phyloP scores from a whole-genome alignment of 176 grass and related monocot species.

The Oropetium thomaeum region DNA sequence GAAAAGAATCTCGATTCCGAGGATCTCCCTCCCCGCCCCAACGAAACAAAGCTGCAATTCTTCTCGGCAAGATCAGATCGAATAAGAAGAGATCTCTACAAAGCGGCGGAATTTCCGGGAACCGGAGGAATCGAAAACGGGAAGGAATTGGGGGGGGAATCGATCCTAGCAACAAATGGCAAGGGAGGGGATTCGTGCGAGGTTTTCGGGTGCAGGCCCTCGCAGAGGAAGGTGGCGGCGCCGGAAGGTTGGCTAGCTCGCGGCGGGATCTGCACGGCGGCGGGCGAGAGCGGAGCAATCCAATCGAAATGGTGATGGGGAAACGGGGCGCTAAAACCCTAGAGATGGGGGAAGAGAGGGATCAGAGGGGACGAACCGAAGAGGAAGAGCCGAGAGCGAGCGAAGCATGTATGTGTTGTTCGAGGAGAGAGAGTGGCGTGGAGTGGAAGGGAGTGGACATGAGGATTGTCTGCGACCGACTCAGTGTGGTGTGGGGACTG shows the following conservation, averaged over 20 bases:
- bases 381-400: constrained; percentile 11
- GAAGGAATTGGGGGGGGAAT: neutral
- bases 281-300: constrained; percentile 6
- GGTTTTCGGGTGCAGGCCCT: neutral
- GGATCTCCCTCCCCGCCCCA: constrained; percentile 21
- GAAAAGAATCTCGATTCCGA: constrained; percentile 21
- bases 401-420: constrained; percentile 29
- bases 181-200: constrained; percentile 22
- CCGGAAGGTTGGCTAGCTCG: neutral
- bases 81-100: constrained; percentile 23
- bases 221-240: neutral
- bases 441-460: neutral
- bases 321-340: constrained; percentile 54
- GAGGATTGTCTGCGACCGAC: constrained; percentile 38
- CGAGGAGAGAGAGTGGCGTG: constrained; percentile 1
- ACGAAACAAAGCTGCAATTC: neutral
- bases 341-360: constrained; percentile 4
- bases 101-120: neutral
- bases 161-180: constrained; percentile 22
- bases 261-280: constrained; percentile 31
- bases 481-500: too few species aligned
- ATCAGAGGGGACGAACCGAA: constrained; percentile 23
- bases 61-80: constrained; percentile 42
- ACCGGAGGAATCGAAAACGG: neutral
- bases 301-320: constrained; percentile 41